Evolutionary conservation across 2,329 filamentous ascomycete genomes (phyloP).

Genomic region (Fusarium hostae): DNA sequence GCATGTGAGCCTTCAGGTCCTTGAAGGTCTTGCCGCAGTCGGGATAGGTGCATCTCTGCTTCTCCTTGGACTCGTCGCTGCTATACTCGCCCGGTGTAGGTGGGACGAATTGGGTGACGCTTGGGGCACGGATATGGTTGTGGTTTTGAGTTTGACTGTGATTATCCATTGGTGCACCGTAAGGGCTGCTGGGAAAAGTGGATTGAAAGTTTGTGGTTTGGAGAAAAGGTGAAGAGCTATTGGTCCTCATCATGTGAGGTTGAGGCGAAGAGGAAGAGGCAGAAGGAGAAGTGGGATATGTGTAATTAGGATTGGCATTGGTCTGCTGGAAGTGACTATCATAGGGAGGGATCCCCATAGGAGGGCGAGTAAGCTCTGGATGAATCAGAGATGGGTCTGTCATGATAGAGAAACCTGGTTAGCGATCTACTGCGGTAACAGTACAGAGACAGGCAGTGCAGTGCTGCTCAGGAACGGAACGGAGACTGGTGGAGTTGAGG

Average conservation of each 20-base stretch:
- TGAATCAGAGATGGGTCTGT: slow-evolving; percentile 68
- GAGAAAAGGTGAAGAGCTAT: slow-evolving; percentile 75
- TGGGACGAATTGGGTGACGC: slow-evolving; percentile 76
- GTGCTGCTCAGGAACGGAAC: slow-evolving; percentile 8
- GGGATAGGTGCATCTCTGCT: slow-evolving; percentile 79
- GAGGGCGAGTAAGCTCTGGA: slow-evolving; percentile 61
- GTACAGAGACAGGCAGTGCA: neutral
- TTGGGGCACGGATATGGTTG: slow-evolving; percentile 68
- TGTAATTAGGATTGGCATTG: slow-evolving; percentile 48
- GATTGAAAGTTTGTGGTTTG: slow-evolving; percentile 65
- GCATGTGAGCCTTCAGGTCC: slow-evolving; percentile 92
- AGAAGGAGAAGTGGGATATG: slow-evolving; percentile 72
- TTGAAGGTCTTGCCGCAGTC: slow-evolving; percentile 90
- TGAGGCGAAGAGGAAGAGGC: slow-evolving; percentile 65
- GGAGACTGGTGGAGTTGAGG: slow-evolving; percentile 25
- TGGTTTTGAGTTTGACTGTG: slow-evolving; percentile 50
- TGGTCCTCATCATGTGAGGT: slow-evolving; percentile 60
- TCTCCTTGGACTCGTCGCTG: slow-evolving; percentile 73
- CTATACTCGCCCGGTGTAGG: slow-evolving; percentile 68
- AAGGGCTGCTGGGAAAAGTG: slow-evolving; percentile 65
- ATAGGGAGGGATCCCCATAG: slow-evolving; percentile 59
- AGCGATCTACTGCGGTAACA: slow-evolving; percentile 45
- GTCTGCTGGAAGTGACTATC: slow-evolving; percentile 60
- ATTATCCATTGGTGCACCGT: slow-evolving; percentile 57
- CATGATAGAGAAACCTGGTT: slow-evolving; percentile 47